Percentiles rank a stretch among this genome's conserved stretches.
Evolutionary conservation across 768 basidiomycete genomes (phyloP).

Genomic region (Porpolomopsis calyptriformis): DNA sequence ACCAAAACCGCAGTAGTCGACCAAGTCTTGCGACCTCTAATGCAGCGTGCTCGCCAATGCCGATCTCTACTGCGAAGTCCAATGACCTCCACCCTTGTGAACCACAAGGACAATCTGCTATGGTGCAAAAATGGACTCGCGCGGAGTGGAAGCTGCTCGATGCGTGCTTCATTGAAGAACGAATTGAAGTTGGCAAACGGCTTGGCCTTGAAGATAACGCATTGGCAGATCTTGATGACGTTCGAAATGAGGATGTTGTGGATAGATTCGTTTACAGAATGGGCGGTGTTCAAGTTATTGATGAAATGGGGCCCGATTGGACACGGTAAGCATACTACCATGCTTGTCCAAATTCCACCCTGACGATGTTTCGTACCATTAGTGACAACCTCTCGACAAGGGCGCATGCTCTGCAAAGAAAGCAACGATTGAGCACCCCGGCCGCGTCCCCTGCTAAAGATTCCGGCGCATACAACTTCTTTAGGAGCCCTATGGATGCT

Average conservation of each 20-base stretch:
- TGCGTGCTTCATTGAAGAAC: constrained; percentile 65
- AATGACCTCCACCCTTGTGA: background rate
- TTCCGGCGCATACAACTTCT: background rate
- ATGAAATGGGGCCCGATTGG: constrained; percentile 43
- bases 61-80: background rate
- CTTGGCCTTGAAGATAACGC: constrained; percentile 21
- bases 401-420: constrained; percentile 44
- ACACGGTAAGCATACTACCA: constrained; percentile 33
- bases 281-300: constrained; percentile 34
- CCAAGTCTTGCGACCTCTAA: constrained; percentile 12
- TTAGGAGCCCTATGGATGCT: constrained; percentile 28
- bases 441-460: constrained; percentile 7
- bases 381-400: constrained; percentile 46
- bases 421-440: constrained; percentile 43
- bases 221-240: constrained; percentile 41
- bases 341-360: constrained; percentile 2
- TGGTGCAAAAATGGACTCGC: constrained; percentile 42
- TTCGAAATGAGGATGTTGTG: constrained; percentile 49
- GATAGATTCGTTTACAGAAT: constrained; percentile 41
- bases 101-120: background rate
- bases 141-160: constrained; percentile 76
- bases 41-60: constrained; percentile 20
- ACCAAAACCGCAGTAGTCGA: constrained; percentile 3
- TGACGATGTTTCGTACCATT: background rate
- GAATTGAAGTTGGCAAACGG: constrained; percentile 35